Evolutionary conservation across 2,329 filamentous ascomycete genomes (phyloP).

Genomic region (Beauveria sp.): DNA sequence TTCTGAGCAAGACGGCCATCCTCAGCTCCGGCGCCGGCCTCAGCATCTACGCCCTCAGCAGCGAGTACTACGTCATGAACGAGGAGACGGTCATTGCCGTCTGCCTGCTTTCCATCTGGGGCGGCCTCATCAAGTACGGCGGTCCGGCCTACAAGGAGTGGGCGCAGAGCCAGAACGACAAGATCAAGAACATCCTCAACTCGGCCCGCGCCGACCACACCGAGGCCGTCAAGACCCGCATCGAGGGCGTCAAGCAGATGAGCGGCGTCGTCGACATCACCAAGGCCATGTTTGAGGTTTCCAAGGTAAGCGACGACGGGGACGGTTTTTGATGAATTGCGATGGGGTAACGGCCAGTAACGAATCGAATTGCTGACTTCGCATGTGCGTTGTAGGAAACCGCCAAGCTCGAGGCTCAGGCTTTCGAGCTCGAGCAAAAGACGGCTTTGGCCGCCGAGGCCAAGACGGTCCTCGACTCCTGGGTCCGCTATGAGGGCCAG

Average conservation of each 20-base stretch:
- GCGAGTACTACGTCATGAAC: constrained; percentile 99
- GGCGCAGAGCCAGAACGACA: constrained; percentile 80
- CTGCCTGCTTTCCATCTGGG: constrained; percentile 89
- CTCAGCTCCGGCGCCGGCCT: constrained; percentile 87
- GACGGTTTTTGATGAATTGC: constrained; percentile 7
- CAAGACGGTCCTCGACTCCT: constrained; percentile 92
- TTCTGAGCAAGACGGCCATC: constrained; percentile 94
- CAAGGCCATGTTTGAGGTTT: constrained; percentile 94
- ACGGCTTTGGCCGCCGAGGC: constrained; percentile 88
- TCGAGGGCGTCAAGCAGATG: constrained; percentile 92
- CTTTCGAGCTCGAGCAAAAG: constrained; percentile 94
- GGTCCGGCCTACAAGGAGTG: constrained; percentile 89
- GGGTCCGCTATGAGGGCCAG: constrained; percentile 97
- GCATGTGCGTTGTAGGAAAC: constrained; percentile 62
- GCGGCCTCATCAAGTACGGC: constrained; percentile 83
- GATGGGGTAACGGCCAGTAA: neutral
- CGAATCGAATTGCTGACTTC: constrained; percentile 16
- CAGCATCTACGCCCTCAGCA: constrained; percentile 93
- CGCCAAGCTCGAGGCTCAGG: constrained; percentile 88
- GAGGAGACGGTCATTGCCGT: constrained; percentile 95
- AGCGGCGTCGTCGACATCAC: constrained; percentile 90
- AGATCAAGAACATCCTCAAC: constrained; percentile 94
- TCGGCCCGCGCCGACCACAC: constrained; percentile 91
- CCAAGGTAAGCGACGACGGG: constrained; percentile 61
- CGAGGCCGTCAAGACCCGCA: constrained; percentile 87